phyloP scores from a whole-genome alignment of 768 basidiomycete genomes.

The Hericium alpestre region DNA sequence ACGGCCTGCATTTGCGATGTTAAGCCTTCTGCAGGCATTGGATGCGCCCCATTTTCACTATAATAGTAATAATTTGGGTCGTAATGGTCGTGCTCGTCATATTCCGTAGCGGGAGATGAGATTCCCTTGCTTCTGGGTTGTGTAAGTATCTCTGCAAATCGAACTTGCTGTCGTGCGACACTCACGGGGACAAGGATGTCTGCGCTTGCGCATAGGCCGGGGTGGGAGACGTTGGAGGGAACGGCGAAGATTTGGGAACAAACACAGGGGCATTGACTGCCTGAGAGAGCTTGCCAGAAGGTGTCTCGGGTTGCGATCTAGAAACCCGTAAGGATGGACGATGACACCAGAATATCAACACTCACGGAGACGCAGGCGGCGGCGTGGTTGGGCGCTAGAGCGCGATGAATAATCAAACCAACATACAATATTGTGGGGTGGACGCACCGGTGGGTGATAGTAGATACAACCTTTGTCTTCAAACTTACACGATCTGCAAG shows the following conservation, averaged over 20 bases:
- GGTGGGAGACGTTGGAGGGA: conserved; percentile 16
- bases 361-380: conserved; percentile 10
- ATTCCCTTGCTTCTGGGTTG: conserved; percentile 7
- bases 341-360: neutral
- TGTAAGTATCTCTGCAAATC: neutral
- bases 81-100: conserved; percentile 21
- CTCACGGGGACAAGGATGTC: conserved; percentile 11
- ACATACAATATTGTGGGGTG: no score
- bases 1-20: conserved; percentile 26
- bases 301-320: conserved; percentile 13
- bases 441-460: conserved; percentile 62
- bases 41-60: conserved; percentile 13
- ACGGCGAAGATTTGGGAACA: conserved; percentile 50
- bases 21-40: conserved; percentile 18
- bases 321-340: neutral
- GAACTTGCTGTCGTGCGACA: neutral
- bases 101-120: conserved; percentile 13
- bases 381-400: conserved; percentile 11
- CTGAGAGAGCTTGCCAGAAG: conserved; percentile 36
- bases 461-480: conserved; percentile 82
- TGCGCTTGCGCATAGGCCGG: conserved; percentile 13
- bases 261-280: conserved; percentile 81
- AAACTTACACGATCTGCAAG: conserved; percentile 64
- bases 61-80: conserved; percentile 18
- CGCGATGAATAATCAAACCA: no score